Evolutionary conservation across 2,329 filamentous ascomycete genomes (phyloP), one percentile per base, ranked within the genome.

Genomic region (Eurotiales sp.): DNA sequence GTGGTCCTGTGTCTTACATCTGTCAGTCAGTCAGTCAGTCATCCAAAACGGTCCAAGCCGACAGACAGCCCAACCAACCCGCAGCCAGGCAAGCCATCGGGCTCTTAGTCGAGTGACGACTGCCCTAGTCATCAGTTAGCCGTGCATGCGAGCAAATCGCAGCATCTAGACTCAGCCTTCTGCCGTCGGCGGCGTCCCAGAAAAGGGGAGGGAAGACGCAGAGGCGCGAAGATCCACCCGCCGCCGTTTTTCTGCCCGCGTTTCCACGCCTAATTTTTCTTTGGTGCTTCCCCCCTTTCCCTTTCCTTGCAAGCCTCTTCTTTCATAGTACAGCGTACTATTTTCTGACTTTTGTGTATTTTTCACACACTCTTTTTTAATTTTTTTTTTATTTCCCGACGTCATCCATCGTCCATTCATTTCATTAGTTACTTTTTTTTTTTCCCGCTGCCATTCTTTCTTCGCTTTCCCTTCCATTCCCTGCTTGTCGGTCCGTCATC

Each of bases 371-470:
- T 36, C 17, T 36, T 37, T 51, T 55, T 59, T 21, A 11, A 19
- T 19, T 4, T 37, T 4, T 11, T 27, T 32, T 50, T 60, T 58
- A 39, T 45, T 49, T 55, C 49, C 47, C 39, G 48, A 55, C 53
- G 50, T 56, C 55, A 57, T 54, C 55, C 53, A 47, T 56, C 55
- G 56, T 54, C 55, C 56, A 54, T n/a, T 40, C 54, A 50, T 47
- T 48, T 51, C 25, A 50, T 57, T 51, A 55, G 55, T 53, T 57
- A 50, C 41, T 48, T 15, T 30, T 36, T 56, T 43, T 50, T 45
- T 49, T 34, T 55, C 42, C 48, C 46, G 32, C 40, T 43, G 27
- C 44, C 21, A 14, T 37, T 37, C 34, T 6, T 19, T 37, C 34
- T 37, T 37, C n/a, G 4, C 34, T 37, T 37, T 14, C 14, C n/a